Base-by-base conservation (phyloP, 805 yeast genomes). In the Zygoascus tannicola region DNA sequence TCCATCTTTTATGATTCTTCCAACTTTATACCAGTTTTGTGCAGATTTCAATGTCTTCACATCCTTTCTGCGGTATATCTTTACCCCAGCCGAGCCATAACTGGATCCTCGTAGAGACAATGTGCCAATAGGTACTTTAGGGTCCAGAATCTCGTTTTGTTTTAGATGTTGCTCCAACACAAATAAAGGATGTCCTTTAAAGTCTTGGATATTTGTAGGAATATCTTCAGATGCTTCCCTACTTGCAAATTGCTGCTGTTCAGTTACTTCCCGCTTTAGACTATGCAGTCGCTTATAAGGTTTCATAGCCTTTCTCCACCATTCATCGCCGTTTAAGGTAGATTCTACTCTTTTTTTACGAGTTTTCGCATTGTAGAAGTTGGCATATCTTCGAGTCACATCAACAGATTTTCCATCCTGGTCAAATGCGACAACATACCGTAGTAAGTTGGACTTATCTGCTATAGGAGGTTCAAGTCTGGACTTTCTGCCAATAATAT, bases 161-260 rank as follows among this genome's bases (percentile, higher is more conserved):
- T 73, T 72, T 28, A 92, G 58, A 50, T 87, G 94, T 2, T 77
- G 70, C 58, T 85, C 94, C 12, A 92, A 59, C 0, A 82, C 92
- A 60, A 81, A 92, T 12, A 79, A 62, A 0, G 98, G 98, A 61
- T 92, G 98, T 41, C 80, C 80, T 41, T 78, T 80, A 59, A 88
- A 85, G 52, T 87, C 97, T 41, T 78, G 81, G 21, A 86, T 65
- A 54, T 76, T 83, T 44, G 79, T 78, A 0, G 98, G 98, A 73
- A 90, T 80, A 0, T 95, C 95, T 56, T 92, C 97, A 22, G 72
- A 67, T 15, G 75, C 64, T 37, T 84, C 81, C 43, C 83, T 67
- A 40, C 76, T 71, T 30, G 69, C 61, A 40, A 86, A 76, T 48
- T 80, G 84, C 26, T 73, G 70, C 34, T 71, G 63, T 53, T 86